A percentile compares a stretch with the other conserved stretches of the same genome.
These are phyloP conservation scores for Vanrija pseudolonga DNA, from an alignment of 1,284 basidiomycete species.

Conservation along the genomic window DNA sequence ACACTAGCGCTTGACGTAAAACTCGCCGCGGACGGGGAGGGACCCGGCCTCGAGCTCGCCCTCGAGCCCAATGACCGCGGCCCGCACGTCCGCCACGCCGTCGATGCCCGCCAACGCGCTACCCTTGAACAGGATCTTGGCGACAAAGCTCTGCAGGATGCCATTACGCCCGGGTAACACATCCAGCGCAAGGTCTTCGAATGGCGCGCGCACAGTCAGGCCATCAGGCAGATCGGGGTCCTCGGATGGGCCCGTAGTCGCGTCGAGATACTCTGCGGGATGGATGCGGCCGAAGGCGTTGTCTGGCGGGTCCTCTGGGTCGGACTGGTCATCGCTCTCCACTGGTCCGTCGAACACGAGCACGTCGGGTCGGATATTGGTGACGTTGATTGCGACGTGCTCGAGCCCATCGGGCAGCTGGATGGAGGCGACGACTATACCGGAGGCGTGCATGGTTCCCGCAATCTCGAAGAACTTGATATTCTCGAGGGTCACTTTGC, in stretches of 20 bases:
- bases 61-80: constrained; percentile 26
- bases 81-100: constrained; percentile 33
- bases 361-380: constrained; percentile 42
- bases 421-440: constrained; percentile 42
- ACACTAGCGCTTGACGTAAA: constrained; percentile 26
- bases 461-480: constrained; percentile 40
- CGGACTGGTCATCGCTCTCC: background rate
- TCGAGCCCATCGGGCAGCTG: constrained; percentile 36
- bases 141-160: constrained; percentile 43
- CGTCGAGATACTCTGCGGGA: constrained; percentile 14
- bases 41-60: constrained; percentile 26
- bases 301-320: constrained; percentile 15
- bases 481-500: constrained; percentile 44
- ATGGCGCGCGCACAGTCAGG: constrained; percentile 40
- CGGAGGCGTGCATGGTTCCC: constrained; percentile 40
- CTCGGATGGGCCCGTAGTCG: constrained; percentile 8
- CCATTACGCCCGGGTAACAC: constrained; percentile 41
- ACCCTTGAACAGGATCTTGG: constrained; percentile 47
- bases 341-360: constrained; percentile 44
- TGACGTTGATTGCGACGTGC: constrained; percentile 32
- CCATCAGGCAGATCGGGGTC: constrained; percentile 22
- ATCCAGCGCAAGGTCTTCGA: constrained; percentile 39
- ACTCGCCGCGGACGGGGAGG: constrained; percentile 42
- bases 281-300: constrained; percentile 25
- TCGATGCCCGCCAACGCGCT: constrained; percentile 46